A percentile compares a stretch with the other conserved stretches of the same genome.
These are phyloP conservation scores for Pulicaria dysenterica DNA, from an alignment of 129 eudicot genomes.

Conservation along the genomic window DNA sequence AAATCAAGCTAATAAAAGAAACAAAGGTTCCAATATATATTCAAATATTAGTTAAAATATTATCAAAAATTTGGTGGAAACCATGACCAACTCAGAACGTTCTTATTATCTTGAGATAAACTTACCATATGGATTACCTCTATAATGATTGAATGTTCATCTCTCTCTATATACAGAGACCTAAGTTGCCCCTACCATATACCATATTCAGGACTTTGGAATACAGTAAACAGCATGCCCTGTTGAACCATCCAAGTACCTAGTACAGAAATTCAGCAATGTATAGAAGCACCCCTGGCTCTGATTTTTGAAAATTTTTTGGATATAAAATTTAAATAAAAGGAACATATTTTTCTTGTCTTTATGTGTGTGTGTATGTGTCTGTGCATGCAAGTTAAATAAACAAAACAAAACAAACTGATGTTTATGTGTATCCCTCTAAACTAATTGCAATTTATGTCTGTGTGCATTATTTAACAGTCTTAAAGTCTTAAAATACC, in stretches of 20 bases:
- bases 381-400: background rate
- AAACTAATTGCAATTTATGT: constrained; percentile 12
- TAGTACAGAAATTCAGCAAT: background rate
- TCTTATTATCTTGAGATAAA: too few species aligned
- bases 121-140: too few species aligned
- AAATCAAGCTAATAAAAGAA: constrained; percentile 1
- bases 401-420: background rate
- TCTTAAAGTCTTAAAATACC: background rate
- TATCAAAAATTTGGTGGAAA: too few species aligned
- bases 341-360: constrained; percentile 1
- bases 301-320: background rate
- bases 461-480: background rate
- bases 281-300: background rate
- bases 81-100: background rate
- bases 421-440: background rate
- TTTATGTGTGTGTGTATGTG: background rate
- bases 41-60: too few species aligned
- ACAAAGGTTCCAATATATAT: background rate
- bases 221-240: background rate
- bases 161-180: background rate
- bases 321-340: background rate
- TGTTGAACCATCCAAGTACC: background rate
- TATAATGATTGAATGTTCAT: background rate
- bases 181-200: background rate
- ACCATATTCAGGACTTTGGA: background rate